phyloP scores from a whole-genome alignment of 2,329 filamentous ascomycete species.

The Tothia fuscella region DNA sequence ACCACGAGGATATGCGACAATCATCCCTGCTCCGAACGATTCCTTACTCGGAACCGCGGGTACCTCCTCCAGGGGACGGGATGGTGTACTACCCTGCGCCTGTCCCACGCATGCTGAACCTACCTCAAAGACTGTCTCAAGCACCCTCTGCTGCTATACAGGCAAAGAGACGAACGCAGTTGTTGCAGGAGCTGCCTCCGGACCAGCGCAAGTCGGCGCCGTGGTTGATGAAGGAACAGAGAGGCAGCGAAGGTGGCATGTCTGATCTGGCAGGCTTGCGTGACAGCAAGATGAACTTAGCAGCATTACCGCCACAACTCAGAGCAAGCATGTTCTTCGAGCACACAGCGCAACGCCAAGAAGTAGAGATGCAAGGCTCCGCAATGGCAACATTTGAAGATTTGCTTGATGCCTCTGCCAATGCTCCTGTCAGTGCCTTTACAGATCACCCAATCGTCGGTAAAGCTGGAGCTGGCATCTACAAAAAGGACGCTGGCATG shows the following conservation, averaged over 20 bases:
- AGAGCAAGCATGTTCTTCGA: conserved; percentile 91
- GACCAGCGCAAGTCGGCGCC: conserved; percentile 41
- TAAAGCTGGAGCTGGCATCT: conserved; percentile 41
- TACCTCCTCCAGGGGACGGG: conserved; percentile 52
- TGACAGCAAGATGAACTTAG: conserved; percentile 30
- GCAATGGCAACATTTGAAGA: conserved; percentile 81
- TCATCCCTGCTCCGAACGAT: conserved; percentile 21
- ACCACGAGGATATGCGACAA: neutral
- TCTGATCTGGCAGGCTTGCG: conserved; percentile 18
- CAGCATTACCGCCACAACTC: conserved; percentile 65
- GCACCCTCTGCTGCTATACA: conserved; percentile 51
- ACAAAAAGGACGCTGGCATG: conserved; percentile 12
- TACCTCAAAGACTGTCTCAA: conserved; percentile 78
- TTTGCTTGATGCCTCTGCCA: conserved; percentile 80
- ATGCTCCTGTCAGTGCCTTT: conserved; percentile 80
- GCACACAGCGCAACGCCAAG: conserved; percentile 42
- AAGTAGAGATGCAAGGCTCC: conserved; percentile 55
- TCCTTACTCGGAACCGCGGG: conserved; percentile 16
- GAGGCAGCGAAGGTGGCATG: conserved; percentile 12
- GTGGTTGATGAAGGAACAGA: conserved; percentile 27
- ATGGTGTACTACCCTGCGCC: conserved; percentile 96
- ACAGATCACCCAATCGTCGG: conserved; percentile 80
- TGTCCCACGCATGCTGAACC: conserved; percentile 83
- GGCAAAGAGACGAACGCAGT: conserved; percentile 61
- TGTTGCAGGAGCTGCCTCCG: conserved; percentile 51